phyloP scores from a whole-genome alignment of 2,329 filamentous ascomycete genomes.

The Akanthomyces dipterigenus region DNA sequence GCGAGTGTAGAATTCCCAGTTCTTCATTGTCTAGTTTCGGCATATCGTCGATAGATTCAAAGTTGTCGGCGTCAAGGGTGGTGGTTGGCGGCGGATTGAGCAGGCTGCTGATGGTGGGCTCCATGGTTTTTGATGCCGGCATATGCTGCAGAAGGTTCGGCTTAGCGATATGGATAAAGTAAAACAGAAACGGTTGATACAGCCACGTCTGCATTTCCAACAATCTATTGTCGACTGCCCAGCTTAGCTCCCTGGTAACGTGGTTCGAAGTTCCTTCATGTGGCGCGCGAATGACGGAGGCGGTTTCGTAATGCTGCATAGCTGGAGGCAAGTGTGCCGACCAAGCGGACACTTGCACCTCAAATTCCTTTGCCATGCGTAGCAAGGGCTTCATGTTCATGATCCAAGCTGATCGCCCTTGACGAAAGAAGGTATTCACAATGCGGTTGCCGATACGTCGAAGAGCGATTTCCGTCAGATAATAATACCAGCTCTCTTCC shows the following conservation, averaged over 20 bases:
- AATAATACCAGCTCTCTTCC: slow-evolving; percentile 37
- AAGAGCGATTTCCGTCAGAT: slow-evolving; percentile 35
- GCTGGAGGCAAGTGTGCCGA: slow-evolving; percentile 16
- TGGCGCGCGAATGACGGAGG: slow-evolving; percentile 14
- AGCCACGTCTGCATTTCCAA: slow-evolving; percentile 20
- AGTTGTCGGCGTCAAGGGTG: not conserved
- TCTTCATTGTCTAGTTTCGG: slow-evolving; percentile 14
- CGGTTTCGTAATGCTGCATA: slow-evolving; percentile 17
- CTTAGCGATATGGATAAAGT: slow-evolving; percentile 14
- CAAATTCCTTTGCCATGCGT: slow-evolving; percentile 19
- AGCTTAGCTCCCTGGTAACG: slow-evolving; percentile 18
- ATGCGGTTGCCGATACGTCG: slow-evolving; percentile 35
- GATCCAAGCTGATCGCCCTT: slow-evolving; percentile 16
- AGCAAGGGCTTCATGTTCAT: slow-evolving; percentile 15
- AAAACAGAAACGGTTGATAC: slow-evolving; percentile 17
- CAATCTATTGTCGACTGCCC: slow-evolving; percentile 18
- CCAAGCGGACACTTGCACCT: slow-evolving; percentile 20
- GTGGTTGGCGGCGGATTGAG: slow-evolving; percentile 12
- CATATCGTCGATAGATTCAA: not conserved
- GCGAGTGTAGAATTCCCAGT: slow-evolving; percentile 13
- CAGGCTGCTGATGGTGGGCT: slow-evolving; percentile 14
- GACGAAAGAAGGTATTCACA: slow-evolving; percentile 23
- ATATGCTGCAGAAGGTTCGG: not conserved
- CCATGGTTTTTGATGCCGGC: not conserved
- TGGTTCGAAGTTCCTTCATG: slow-evolving; percentile 13